Conservation (phyloP, 2,329 filamentous ascomycete genomes). For the Alternaria arbusti region DNA sequence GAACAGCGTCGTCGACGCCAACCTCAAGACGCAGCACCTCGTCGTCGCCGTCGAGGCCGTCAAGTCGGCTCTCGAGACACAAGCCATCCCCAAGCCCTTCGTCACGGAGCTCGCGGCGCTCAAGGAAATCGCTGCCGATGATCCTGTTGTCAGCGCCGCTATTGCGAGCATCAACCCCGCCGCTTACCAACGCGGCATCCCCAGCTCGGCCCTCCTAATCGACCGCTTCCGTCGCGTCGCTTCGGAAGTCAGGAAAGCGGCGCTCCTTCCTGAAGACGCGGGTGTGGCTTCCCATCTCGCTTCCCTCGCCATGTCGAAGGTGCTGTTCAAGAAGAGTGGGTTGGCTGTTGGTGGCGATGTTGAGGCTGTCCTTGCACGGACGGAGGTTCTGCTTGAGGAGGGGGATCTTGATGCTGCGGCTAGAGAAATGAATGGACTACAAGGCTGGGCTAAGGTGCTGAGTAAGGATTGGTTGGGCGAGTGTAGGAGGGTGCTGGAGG, state of each 20-base stretch:
- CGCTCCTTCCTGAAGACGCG: conserved; percentile 88
- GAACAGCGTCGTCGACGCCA: conserved; percentile 88
- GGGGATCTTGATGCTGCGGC: conserved; percentile 90
- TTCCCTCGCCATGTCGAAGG: conserved; percentile 86
- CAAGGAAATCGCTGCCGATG: conserved; percentile 85
- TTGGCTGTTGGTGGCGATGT: conserved; percentile 85
- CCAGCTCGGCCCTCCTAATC: conserved; percentile 82
- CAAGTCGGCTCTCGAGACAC: conserved; percentile 78
- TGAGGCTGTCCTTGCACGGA: conserved; percentile 88
- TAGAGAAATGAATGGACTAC: conserved; percentile 90
- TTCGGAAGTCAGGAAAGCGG: conserved; percentile 90
- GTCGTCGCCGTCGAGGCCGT: conserved; percentile 96
- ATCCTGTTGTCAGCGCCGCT: conserved; percentile 87
- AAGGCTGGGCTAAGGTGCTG: conserved; percentile 94
- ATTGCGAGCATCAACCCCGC: conserved; percentile 95
- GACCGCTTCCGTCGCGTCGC: conserved; percentile 96
- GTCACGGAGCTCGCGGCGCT: conserved; percentile 91
- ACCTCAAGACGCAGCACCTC: conserved; percentile 92
- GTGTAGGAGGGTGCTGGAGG: conserved; percentile 89
- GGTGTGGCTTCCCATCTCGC: conserved; percentile 94
- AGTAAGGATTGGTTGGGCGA: conserved; percentile 94
- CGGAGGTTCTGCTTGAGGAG: conserved; percentile 89
- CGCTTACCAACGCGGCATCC: conserved; percentile 91
- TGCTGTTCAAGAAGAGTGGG: conserved; percentile 88
- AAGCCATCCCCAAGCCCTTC: conserved; percentile 80